A percentile compares a stretch with the other conserved stretches of the same genome.
Conservation (phyloP, 1,284 basidiomycete genomes). For the Lentinula novae-zelandiae region DNA sequence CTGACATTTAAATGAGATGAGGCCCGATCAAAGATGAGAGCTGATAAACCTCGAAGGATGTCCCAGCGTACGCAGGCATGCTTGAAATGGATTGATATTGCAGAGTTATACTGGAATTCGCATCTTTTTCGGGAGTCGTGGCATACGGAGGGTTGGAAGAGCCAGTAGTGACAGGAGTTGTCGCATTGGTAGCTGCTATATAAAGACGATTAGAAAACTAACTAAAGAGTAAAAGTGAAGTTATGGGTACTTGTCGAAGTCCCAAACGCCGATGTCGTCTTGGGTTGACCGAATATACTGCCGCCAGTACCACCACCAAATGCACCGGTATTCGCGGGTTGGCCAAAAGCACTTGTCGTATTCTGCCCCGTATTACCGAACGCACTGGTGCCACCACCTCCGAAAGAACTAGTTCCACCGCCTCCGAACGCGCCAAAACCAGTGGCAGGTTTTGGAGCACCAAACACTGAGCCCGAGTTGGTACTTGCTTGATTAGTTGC, state of each 20-base stretch:
- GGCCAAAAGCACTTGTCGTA: conserved; percentile 35
- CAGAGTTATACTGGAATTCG: conserved; percentile 25
- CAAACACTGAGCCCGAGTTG: conserved; percentile 48
- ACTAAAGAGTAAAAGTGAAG: background rate
- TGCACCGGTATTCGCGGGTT: conserved; percentile 27
- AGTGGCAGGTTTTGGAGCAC: conserved; percentile 58
- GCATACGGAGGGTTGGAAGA: conserved; percentile 35
- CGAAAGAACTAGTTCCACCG: conserved; percentile 41
- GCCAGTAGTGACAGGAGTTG: conserved; percentile 36
- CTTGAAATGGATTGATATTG: conserved; percentile 45
- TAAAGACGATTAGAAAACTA: conserved; percentile 5
- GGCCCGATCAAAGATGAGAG: background rate
- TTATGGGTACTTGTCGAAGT: conserved; percentile 14
- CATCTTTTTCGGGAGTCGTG: conserved; percentile 37
- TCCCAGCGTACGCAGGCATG: conserved; percentile 42
- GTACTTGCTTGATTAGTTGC: conserved; percentile 33
- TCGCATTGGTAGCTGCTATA: conserved; percentile 14
- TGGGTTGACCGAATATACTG: conserved; percentile 15
- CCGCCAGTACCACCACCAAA: conserved; percentile 32
- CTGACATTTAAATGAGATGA: conserved; percentile 20
- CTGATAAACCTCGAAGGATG: conserved; percentile 37
- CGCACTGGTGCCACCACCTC: conserved; percentile 33
- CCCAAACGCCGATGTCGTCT: conserved; percentile 13
- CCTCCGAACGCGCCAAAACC: conserved; percentile 69
- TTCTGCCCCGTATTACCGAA: conserved; percentile 29